phyloP scores from a whole-genome alignment of 2,329 filamentous ascomycete species.

The Calonectria multiphialidica region DNA sequence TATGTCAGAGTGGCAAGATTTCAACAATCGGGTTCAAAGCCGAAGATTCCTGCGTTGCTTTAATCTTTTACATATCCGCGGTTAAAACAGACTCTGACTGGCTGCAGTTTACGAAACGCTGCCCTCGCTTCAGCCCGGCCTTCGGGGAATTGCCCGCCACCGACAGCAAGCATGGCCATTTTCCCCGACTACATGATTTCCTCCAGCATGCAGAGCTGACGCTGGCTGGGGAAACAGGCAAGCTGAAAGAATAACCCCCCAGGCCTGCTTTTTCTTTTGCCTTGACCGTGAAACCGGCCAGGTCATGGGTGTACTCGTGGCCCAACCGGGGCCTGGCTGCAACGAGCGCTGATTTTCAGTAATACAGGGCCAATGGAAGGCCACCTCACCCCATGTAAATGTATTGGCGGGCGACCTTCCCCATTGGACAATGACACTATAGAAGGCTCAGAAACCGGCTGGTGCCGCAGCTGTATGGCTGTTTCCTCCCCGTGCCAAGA shows the following conservation, averaged over 20 bases:
- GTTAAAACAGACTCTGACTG: neutral
- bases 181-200: neutral
- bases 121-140: neutral
- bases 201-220: neutral
- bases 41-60: neutral
- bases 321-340: neutral
- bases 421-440: neutral
- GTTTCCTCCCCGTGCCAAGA: neutral
- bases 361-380: neutral
- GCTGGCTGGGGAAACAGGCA: neutral
- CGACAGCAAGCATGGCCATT: too few relatives aligned
- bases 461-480: neutral
- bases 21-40: neutral
- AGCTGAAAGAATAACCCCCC: neutral
- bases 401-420: neutral
- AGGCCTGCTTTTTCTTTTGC: neutral
- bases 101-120: neutral
- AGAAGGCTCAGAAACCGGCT: neutral
- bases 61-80: neutral
- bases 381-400: neutral
- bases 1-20: neutral
- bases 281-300: neutral
- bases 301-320: neutral
- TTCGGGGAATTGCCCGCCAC: neutral
- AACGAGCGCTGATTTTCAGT: neutral